Base-by-base conservation (phyloP, 192 early-diverging fungal species). In the Coemansia sp. region DNA sequence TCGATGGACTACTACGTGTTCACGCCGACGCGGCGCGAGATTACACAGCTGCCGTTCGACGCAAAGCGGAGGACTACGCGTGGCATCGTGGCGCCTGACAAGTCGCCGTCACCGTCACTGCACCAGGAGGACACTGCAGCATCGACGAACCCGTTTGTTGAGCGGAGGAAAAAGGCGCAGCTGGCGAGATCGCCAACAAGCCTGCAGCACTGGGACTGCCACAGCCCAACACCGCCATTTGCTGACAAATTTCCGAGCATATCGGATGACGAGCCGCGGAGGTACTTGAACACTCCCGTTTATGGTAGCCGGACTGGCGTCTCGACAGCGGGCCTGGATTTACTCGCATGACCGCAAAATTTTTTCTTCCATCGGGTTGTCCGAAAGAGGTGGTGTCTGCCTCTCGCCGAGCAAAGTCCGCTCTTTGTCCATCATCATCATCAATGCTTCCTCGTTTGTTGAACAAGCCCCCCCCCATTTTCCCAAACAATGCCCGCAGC, bases 1-100 rank as follows among this genome's bases (percentile, higher is more conserved):
- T 79, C 76, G 15, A 65, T 63, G 8, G 76, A 79, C 62, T 79
- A 79, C 60, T 79, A 79, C 42, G 69, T 72, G 58, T 79, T 69
- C 60, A 55, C 76, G 40, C 76, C 76, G 12, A 62, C 65, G 11
- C 18, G 41, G 6, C 53, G 63, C 26, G 67, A 76, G 8, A 5
- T 67, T 17, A 10, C 60, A 11, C 22, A 37, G 11, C 52, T 70
- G 57, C 66, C 69, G 36, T 29, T 72, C 52, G 76, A 79, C 17
- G 44, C 50, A 18, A 55, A 54, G n/a, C 59, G 67, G 1, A 44
- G 56, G 43, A 57, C 58, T 22, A 33, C 50, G 48, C 61, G 74
- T 0, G 69, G 58, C 21, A 11, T 61, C 1, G 56, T 79, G 9
- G 66, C 56, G 48, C 61, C 75, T 1, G 59, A 72, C 8, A 46